A percentile compares a stretch with the other conserved stretches of the same genome.
Evolutionary conservation across 768 basidiomycete species (phyloP).

Genomic region (Amanita brunnescens): DNA sequence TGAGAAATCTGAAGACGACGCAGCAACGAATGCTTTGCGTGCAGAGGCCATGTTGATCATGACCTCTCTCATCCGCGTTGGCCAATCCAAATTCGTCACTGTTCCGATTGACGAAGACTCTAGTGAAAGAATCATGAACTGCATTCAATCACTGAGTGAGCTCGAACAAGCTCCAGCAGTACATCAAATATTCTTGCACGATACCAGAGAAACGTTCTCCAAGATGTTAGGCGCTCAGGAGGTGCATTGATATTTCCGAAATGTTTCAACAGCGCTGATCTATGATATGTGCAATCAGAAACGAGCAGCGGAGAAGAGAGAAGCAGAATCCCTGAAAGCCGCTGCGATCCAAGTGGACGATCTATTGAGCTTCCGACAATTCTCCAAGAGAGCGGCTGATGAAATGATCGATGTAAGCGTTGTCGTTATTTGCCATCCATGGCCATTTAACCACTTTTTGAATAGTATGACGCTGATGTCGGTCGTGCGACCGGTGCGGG

Average conservation of each 20-base stretch:
- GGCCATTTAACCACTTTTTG: conserved; percentile 5
- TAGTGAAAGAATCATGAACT: conserved; percentile 91
- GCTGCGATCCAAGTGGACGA: conserved; percentile 89
- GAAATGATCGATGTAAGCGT: conserved; percentile 64
- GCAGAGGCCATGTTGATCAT: conserved; percentile 99
- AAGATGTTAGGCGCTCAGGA: conserved; percentile 96
- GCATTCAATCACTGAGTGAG: conserved; percentile 88
- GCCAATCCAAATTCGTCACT: conserved; percentile 91
- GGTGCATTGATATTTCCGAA: conserved; percentile 32
- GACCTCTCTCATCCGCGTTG: conserved; percentile 94
- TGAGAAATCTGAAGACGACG: conserved; percentile 40
- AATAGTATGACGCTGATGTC: conserved; percentile 81
- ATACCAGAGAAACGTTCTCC: conserved; percentile 86
- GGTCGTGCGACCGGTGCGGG: conserved; percentile 80
- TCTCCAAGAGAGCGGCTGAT: conserved; percentile 83
- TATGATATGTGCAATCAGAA: conserved; percentile 37
- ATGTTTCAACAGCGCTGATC: not conserved
- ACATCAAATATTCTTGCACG: conserved; percentile 68
- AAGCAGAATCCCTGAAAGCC: conserved; percentile 59
- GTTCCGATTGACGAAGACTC: conserved; percentile 99
- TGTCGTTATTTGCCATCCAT: not conserved
- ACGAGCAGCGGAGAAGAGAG: conserved; percentile 87
- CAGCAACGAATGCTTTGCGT: conserved; percentile 57
- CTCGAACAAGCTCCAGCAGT: conserved; percentile 49
- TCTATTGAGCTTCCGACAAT: conserved; percentile 84